Base-by-base conservation (phyloP, 768 basidiomycete genomes). In the Imleria badia region DNA sequence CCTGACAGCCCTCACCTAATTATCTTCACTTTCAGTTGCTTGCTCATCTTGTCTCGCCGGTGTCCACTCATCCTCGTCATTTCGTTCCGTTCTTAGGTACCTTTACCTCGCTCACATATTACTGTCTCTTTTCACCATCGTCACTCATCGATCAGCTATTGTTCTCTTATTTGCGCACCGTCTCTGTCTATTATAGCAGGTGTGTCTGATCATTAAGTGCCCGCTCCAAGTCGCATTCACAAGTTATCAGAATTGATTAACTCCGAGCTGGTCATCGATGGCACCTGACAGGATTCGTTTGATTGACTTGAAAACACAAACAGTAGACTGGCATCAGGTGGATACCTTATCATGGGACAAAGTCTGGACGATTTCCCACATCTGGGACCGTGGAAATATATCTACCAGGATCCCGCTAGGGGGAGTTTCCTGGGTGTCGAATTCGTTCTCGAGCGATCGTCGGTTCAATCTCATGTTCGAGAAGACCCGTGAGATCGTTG, bases 391-490 rank as follows among this genome's bases (percentile, higher is more conserved):
- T 38, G 36, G n/a, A 39, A 36, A 8, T 3, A 17, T 23, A 19
- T 8, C 10, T 8, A 51, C 45, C 29, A 33, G 12, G 20, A 31
- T 52, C 45, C 45, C 45, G 17, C 17, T 52, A 22, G 2, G n/a
- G 2, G 52, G 46, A 26, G n/a, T 39, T 19, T 19, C 31, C 8
- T 53, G 47, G 46, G 10, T 15, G 35, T 48, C 52, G 5, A n/a
- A 10, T 2, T 31, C 54, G 17, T 52, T 44, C 42, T 55, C 54
- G 17, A 51, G 42, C 36, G 17, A 23, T 23, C 15, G 17, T 1
- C 54, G 49, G 43, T 55, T 55, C 42, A 17, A 45, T 15, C 12
- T 34, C 46, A 40, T 53, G 38, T 34, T 49, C 22, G 5, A 36
- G 8, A 53, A 40, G 31, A 14, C 39, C 31, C n/a, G 36, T 20